phyloP scores from a whole-genome alignment of 2,329 filamentous ascomycete genomes.

The Lasiodiplodia hormozganensis region DNA sequence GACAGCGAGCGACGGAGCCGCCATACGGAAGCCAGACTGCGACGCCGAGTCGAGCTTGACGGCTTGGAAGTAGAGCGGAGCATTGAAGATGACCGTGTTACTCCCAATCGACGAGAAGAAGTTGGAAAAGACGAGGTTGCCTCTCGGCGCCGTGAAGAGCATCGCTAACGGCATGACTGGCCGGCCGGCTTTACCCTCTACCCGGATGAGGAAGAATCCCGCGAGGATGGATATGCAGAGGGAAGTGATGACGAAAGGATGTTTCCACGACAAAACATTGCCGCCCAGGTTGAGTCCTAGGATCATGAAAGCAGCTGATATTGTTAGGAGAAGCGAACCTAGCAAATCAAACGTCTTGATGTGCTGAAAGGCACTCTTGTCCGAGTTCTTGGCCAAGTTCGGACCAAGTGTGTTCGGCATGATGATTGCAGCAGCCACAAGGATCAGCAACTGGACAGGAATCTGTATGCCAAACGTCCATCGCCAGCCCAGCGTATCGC shows the following conservation, averaged over 20 bases:
- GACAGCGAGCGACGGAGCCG: conserved; percentile 64
- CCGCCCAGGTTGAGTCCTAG: conserved; percentile 61
- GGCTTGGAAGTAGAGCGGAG: conserved; percentile 70
- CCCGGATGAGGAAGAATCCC: conserved; percentile 50
- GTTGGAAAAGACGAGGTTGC: conserved; percentile 59
- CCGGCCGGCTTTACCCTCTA: conserved; percentile 46
- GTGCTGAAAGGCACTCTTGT: conserved; percentile 50
- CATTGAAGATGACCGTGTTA: conserved; percentile 70
- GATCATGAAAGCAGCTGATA: conserved; percentile 56
- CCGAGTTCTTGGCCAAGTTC: conserved; percentile 50
- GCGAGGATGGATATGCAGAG: conserved; percentile 51
- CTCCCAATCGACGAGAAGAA: conserved; percentile 58
- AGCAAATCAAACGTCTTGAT: conserved; percentile 58
- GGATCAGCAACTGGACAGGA: conserved; percentile 55
- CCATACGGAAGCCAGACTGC: conserved; percentile 73
- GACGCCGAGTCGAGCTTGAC: conserved; percentile 66
- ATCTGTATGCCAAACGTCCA: conserved; percentile 69
- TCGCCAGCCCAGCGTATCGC: conserved; percentile 74
- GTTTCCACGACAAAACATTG: conserved; percentile 59
- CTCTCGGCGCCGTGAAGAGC: conserved; percentile 54
- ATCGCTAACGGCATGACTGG: conserved; percentile 59
- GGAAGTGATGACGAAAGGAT: conserved; percentile 58
- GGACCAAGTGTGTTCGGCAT: conserved; percentile 55
- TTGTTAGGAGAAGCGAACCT: conserved; percentile 56
- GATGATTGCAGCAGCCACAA: conserved; percentile 52